Percentiles rank a stretch among this genome's conserved stretches.
phyloP scores from a whole-genome alignment of 2,329 filamentous ascomycete species.

The Colletotrichum siamense region DNA sequence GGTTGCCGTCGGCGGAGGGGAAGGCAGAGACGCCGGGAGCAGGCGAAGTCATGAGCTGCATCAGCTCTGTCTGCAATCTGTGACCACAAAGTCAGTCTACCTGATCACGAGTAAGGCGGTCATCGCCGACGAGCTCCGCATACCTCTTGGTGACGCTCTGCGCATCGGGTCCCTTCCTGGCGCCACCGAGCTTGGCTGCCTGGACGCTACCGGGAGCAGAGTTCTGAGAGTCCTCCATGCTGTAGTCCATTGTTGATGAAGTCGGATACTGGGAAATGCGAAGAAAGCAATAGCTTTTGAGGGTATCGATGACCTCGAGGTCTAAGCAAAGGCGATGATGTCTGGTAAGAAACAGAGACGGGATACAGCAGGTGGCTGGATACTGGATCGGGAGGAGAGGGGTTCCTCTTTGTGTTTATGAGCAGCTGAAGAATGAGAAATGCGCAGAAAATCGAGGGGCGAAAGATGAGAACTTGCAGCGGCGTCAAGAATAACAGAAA shows the following conservation, averaged over 20 bases:
- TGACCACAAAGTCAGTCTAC: background rate
- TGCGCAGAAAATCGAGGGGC: constrained; percentile 3
- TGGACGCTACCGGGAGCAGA: constrained; percentile 67
- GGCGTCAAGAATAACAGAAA: constrained; percentile 9
- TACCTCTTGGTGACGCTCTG: constrained; percentile 83
- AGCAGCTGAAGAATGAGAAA: background rate
- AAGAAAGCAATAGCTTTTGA: background rate
- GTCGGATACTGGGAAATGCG: background rate
- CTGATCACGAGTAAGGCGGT: background rate
- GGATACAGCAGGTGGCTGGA: background rate
- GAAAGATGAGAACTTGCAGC: background rate
- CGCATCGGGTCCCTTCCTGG: constrained; percentile 66
- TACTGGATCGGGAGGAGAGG: background rate
- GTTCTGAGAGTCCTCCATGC: constrained; percentile 67
- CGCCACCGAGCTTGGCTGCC: constrained; percentile 64
- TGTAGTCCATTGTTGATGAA: constrained; percentile 43
- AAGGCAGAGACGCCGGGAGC: constrained; percentile 96
- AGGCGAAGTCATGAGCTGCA: constrained; percentile 96
- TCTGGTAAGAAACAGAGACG: background rate
- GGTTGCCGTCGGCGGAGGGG: constrained; percentile 86
- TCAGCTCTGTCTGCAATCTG: constrained; percentile 95
- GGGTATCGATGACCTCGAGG: background rate
- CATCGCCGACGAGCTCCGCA: constrained; percentile 23
- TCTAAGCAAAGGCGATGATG: background rate
- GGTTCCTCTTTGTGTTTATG: background rate